Percentiles rank a stretch among this genome's conserved stretches.
Evolutionary conservation across 2,329 filamentous ascomycete species (phyloP).

Genomic region (Pyrenophora teres): DNA sequence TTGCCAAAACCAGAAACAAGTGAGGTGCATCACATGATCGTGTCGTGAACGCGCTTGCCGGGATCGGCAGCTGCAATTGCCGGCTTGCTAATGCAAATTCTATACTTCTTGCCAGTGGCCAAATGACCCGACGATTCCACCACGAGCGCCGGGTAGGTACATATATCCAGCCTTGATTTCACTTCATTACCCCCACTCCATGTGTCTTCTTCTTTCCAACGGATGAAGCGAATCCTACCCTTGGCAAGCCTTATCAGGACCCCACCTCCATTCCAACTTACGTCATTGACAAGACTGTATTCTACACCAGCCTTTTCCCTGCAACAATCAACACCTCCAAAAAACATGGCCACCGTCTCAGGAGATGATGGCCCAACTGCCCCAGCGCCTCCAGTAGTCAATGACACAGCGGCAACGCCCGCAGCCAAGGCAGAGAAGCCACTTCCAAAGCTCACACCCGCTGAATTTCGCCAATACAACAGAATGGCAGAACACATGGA

Average conservation of each 20-base stretch:
- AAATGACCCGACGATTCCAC: constrained; percentile 5
- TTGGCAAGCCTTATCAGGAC: constrained; percentile 4
- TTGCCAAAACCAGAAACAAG: constrained; percentile 41
- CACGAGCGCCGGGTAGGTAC: constrained; percentile 13
- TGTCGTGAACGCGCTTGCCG: constrained; percentile 9
- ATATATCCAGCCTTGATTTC: not conserved
- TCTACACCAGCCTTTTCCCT: not conserved
- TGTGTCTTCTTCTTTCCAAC: not conserved
- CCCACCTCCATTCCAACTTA: not conserved
- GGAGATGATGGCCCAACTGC: constrained; percentile 3
- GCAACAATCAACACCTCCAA: not conserved
- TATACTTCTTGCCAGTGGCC: constrained; percentile 24
- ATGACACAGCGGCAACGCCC: constrained; percentile 1
- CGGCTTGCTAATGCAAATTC: constrained; percentile 26
- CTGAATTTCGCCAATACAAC: constrained; percentile 73
- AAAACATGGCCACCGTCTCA: constrained; percentile 10
- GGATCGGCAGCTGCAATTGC: constrained; percentile 16
- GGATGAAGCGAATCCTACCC: constrained; percentile 12
- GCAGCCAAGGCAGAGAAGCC: constrained; percentile 35
- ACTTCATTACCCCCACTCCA: not conserved
- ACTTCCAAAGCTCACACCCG: constrained; percentile 66
- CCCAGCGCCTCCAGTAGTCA: constrained; percentile 4
- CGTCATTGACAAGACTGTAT: not conserved
- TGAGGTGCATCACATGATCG: constrained; percentile 22
- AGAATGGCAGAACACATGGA: constrained; percentile 77